phyloP scores from a whole-genome alignment of 1,284 basidiomycete genomes.

The Coniferiporia sulphurascens region DNA sequence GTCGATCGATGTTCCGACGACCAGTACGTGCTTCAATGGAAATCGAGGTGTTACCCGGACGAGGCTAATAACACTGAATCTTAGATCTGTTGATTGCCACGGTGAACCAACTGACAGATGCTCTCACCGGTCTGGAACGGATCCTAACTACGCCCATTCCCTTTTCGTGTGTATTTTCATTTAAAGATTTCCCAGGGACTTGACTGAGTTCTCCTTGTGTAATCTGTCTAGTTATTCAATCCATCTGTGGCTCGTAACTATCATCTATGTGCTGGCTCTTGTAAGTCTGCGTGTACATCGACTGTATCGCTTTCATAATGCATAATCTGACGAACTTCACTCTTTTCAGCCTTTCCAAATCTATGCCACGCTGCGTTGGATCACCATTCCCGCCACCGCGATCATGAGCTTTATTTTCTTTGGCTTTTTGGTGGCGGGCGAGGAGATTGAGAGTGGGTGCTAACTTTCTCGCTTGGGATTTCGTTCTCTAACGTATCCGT shows the following conservation, averaged over 20 bases:
- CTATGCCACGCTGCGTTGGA: slow-evolving; percentile 52
- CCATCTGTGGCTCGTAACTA: slow-evolving; percentile 60
- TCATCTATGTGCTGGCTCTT: slow-evolving; percentile 52
- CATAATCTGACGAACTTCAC: neutral
- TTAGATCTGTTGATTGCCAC: slow-evolving; percentile 49
- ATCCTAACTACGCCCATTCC: slow-evolving; percentile 79
- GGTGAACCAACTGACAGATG: slow-evolving; percentile 58
- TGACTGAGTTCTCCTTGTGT: neutral
- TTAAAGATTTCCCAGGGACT: neutral
- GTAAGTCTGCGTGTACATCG: slow-evolving; percentile 30
- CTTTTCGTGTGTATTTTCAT: slow-evolving; percentile 49
- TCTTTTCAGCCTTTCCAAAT: slow-evolving; percentile 65
- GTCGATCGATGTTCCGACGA: slow-evolving; percentile 59
- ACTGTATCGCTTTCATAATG: neutral
- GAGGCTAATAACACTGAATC: slow-evolving; percentile 1
- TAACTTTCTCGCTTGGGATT: neutral
- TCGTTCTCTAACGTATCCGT: slow-evolving; percentile 10
- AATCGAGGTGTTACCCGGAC: neutral
- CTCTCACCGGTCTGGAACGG: slow-evolving; percentile 66
- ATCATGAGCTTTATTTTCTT: slow-evolving; percentile 59
- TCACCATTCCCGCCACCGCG: slow-evolving; percentile 61
- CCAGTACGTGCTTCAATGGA: slow-evolving; percentile 38
- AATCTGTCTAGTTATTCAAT: slow-evolving; percentile 47
- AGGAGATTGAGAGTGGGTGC: slow-evolving; percentile 60
- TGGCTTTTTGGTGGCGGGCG: slow-evolving; percentile 63